Percentiles rank a stretch among this genome's conserved stretches.
These are phyloP conservation scores for Tylopilus sp. DNA, from an alignment of 1,284 basidiomycete genomes.

Conservation along the genomic window DNA sequence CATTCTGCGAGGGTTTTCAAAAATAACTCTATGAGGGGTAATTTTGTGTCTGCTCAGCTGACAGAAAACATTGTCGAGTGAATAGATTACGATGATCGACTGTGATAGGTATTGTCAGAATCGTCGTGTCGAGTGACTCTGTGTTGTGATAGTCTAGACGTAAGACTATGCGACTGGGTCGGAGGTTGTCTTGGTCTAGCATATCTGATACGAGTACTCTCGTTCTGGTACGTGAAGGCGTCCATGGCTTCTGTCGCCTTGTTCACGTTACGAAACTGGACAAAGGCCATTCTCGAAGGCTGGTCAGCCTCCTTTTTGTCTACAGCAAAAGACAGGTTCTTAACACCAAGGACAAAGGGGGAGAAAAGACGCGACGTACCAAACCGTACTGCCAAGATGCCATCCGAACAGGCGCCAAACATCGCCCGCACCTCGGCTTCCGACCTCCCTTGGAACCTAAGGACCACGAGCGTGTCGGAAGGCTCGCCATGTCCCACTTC, in stretches of 20 bases:
- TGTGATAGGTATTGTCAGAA: background rate
- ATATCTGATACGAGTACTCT: slow-evolving; percentile 10
- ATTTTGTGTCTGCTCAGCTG: background rate
- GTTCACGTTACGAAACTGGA: slow-evolving; percentile 24
- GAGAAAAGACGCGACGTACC: slow-evolving; percentile 13
- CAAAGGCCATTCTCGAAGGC: slow-evolving; percentile 16
- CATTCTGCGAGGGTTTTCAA: background rate
- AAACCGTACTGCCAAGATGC: slow-evolving; percentile 21
- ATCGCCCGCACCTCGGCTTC: slow-evolving; percentile 18
- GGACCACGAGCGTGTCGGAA: slow-evolving; percentile 40
- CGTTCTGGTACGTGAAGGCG: slow-evolving; percentile 13
- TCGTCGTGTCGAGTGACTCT: slow-evolving; percentile 4
- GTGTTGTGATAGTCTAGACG: slow-evolving; percentile 24
- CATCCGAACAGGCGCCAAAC: slow-evolving; percentile 24
- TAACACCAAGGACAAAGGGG: background rate
- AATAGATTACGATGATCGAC: slow-evolving; percentile 5
- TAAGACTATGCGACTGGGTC: slow-evolving; percentile 3
- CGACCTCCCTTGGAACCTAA: slow-evolving; percentile 30
- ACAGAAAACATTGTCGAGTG: background rate
- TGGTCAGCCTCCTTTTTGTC: slow-evolving; percentile 4
- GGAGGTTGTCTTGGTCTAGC: slow-evolving; percentile 20
- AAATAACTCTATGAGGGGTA: background rate
- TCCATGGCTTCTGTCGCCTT: slow-evolving; percentile 27
- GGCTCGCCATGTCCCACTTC: slow-evolving; percentile 22
- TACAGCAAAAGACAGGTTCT: background rate